Conservation (phyloP, 345 rosid genomes). For the Salix viminalis region DNA sequence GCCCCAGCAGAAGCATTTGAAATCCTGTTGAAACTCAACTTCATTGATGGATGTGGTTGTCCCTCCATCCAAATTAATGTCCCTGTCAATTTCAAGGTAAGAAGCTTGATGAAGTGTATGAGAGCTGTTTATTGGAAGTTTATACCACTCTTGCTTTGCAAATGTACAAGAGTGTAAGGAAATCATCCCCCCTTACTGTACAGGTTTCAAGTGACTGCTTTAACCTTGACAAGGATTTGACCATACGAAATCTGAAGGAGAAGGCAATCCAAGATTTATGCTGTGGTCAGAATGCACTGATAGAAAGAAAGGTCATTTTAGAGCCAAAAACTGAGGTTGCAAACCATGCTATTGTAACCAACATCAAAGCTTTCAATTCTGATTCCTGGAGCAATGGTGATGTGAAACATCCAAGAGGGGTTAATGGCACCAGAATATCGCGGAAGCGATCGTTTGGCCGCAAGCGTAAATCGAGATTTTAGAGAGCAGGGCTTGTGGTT, state of each 20-base stretch:
- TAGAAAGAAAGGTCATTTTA: slow-evolving; percentile 12
- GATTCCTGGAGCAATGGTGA: slow-evolving; percentile 40
- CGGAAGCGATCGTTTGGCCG: slow-evolving; percentile 54
- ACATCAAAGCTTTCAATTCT: slow-evolving; percentile 40
- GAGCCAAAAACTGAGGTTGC: slow-evolving; percentile 54
- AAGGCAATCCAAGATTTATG: slow-evolving; percentile 43
- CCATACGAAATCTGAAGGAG: slow-evolving; percentile 48
- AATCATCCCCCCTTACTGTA: background rate
- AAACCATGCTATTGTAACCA: slow-evolving; percentile 62
- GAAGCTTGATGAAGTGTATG: slow-evolving; percentile 1
- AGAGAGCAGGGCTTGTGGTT: slow-evolving; percentile 4
- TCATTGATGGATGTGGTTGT: slow-evolving; percentile 81
- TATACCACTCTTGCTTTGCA: background rate
- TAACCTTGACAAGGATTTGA: slow-evolving; percentile 42
- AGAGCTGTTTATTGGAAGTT: background rate
- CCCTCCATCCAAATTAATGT: slow-evolving; percentile 47
- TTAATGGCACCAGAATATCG: slow-evolving; percentile 32
- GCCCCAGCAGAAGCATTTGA: slow-evolving; percentile 54
- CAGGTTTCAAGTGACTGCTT: slow-evolving; percentile 46
- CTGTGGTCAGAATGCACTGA: slow-evolving; percentile 45
- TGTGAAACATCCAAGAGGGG: slow-evolving; percentile 42
- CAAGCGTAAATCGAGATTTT: slow-evolving; percentile 42
- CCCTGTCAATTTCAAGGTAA: slow-evolving; percentile 75
- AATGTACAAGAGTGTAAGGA: background rate
- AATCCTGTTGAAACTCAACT: slow-evolving; percentile 60